Percentiles rank a stretch among this genome's conserved stretches.
These are phyloP conservation scores for Laetiporus sulphureus DNA, from an alignment of 1,284 basidiomycete genomes.

Conservation along the genomic window DNA sequence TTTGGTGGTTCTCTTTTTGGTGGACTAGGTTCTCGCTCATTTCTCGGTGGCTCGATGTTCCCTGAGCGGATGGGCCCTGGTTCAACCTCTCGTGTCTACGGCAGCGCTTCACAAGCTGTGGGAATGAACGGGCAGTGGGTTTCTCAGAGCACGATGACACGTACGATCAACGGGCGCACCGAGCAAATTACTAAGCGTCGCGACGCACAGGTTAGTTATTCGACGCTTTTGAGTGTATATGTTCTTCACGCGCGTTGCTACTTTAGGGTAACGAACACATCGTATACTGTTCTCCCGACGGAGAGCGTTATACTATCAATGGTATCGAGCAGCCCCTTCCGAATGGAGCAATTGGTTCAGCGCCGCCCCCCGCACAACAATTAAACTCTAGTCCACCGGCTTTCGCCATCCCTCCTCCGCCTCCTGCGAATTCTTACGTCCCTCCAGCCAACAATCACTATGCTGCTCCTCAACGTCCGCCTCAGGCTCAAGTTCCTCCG, in stretches of 20 bases:
- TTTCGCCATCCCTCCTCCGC: too few relatives aligned
- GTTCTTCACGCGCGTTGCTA: constrained; percentile 2
- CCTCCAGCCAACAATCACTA: constrained; percentile 7
- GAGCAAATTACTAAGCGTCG: constrained; percentile 48
- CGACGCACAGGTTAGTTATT: constrained; percentile 44
- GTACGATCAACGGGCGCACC: constrained; percentile 59
- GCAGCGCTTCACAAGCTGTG: constrained; percentile 15
- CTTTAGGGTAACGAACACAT: constrained; percentile 67
- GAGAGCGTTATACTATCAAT: constrained; percentile 59
- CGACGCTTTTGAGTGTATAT: constrained; percentile 7
- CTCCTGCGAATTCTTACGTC: background rate
- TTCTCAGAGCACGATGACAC: constrained; percentile 45
- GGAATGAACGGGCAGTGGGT: constrained; percentile 34
- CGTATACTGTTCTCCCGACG: constrained; percentile 56
- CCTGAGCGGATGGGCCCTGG: constrained; percentile 11
- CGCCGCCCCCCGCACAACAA: constrained; percentile 1
- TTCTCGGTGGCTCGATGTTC: constrained; percentile 9
- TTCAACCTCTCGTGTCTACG: constrained; percentile 12
- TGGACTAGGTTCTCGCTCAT: background rate
- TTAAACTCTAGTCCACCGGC: background rate
- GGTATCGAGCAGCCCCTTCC: constrained; percentile 51
- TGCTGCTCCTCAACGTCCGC: constrained; percentile 6
- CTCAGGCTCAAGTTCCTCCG: background rate
- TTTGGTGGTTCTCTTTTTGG: constrained; percentile 10
- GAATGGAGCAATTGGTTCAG: constrained; percentile 1